phyloP scores from a whole-genome alignment of 169 alveolate genomes.

The Cardiosporidium cionae region DNA sequence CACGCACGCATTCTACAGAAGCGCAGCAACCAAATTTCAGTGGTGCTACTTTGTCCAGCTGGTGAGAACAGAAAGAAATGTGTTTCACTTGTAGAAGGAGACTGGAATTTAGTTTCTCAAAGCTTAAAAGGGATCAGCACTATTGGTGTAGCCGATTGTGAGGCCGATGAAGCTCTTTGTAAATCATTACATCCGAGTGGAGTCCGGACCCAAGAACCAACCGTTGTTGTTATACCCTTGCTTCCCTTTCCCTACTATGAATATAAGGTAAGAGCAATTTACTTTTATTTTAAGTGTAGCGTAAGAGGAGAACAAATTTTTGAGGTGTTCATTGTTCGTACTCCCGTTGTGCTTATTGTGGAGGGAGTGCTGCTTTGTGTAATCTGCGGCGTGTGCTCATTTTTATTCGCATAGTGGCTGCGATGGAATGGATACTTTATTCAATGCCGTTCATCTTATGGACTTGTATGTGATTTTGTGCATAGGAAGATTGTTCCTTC shows the following conservation, averaged over 20 bases:
- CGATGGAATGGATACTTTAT: too few species aligned
- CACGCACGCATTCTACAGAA: background rate
- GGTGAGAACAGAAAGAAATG: background rate
- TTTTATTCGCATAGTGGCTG: too few species aligned
- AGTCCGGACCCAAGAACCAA: background rate
- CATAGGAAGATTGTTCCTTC: too few species aligned
- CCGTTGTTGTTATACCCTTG: background rate
- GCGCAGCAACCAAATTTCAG: background rate
- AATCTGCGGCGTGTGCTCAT: too few species aligned
- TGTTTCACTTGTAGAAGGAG: background rate
- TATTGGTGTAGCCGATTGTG: background rate
- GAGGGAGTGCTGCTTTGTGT: too few species aligned
- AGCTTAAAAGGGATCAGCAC: background rate
- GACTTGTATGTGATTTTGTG: too few species aligned
- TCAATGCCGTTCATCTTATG: too few species aligned
- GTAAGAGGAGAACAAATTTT: too few species aligned
- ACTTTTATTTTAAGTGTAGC: too few species aligned
- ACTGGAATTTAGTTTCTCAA: background rate
- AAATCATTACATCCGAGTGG: background rate
- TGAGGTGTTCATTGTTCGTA: too few species aligned
- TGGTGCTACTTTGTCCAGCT: background rate
- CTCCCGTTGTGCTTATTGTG: too few species aligned
- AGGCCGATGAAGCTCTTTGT: background rate
- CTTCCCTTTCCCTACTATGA: background rate
- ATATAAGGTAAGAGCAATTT: too few species aligned